Evolutionary conservation across 2,329 filamentous ascomycete species (phyloP).

Genomic region (Zasmidium cellare): DNA sequence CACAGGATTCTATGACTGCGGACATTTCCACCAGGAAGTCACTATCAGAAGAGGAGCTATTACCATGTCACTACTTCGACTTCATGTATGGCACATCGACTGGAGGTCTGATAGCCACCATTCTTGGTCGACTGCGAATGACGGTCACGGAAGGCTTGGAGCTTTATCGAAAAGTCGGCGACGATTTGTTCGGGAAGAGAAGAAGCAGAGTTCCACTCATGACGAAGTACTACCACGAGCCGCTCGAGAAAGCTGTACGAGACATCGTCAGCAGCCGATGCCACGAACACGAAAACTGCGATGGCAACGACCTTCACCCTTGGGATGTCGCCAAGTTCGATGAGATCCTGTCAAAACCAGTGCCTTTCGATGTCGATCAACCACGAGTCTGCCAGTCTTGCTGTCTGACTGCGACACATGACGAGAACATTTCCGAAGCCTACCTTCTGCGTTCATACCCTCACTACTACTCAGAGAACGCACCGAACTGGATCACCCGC

Average conservation of each 20-base stretch:
- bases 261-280: constrained; percentile 48
- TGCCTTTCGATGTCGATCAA: constrained; percentile 32
- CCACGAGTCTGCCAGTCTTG: constrained; percentile 41
- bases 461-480: constrained; percentile 43
- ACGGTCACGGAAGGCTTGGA: constrained; percentile 49
- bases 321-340: constrained; percentile 34
- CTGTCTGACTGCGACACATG: constrained; percentile 52
- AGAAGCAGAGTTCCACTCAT: constrained; percentile 46
- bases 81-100: constrained; percentile 56
- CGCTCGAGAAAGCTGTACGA: constrained; percentile 49
- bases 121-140: constrained; percentile 52
- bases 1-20: constrained; percentile 23
- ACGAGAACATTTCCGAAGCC: constrained; percentile 47
- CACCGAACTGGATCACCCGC: constrained; percentile 43
- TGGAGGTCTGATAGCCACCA: constrained; percentile 53
- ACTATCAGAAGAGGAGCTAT: constrained; percentile 44
- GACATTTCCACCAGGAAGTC: constrained; percentile 24
- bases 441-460: constrained; percentile 52
- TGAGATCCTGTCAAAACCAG: constrained; percentile 16
- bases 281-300: constrained; percentile 43
- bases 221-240: constrained; percentile 52
- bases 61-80: constrained; percentile 56
- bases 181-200: constrained; percentile 49
- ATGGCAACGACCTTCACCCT: constrained; percentile 48
- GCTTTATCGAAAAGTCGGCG: constrained; percentile 48